Evolutionary conservation across 257 asterid genomes (phyloP), one percentile per base, ranked within the genome.

Genomic region (Knoxia roxburghii): DNA sequence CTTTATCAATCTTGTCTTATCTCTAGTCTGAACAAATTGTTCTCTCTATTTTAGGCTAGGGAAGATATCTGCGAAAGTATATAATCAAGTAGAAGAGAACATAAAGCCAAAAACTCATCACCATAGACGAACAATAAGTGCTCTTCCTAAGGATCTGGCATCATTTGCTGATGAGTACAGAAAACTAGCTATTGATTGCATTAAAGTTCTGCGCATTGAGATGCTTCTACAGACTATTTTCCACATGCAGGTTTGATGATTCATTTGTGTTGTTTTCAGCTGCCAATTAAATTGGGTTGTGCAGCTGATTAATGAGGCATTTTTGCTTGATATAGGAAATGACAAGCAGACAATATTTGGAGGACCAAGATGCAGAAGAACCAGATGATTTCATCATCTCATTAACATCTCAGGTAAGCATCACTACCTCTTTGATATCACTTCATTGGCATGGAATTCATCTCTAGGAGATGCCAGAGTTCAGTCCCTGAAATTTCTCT

Each of bases 321-420:
- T 55, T 74, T 58, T 66, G 70, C 61, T n/a, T 64, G 68, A 45
- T 75, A 32, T 73, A 94, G 99, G 96, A 88, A 78, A 90, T 94
- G 96, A 80, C 92, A 17, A 94, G 82, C 77, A 79, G 84, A 76
- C 91, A 88, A 72, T 94, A 90, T 80, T 79, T 87, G 89, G 99
- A 90, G 61, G 99, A 90, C 82, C 95, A 88, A 84, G 99, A 94
- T 77, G 92, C 95, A 50, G 99, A 94, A 85, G 99, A 94, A 84
- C 99, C 99, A 39, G 98, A 94, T 80, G 99, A 94, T 76, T 90
- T 85, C 79, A 83, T 94, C 52, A 88, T 94, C 76, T 88, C 99
- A 45, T 75, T 94, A 73, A 87, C 96, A 55, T 89, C 98, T 70
- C 96, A 86, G 90, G 99, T 89, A 62, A 80, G 82, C 71, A 17